Evolutionary conservation across 352 stramenopile genomes (phyloP), one percentile per base, ranked within the genome.

Genomic region (Pythium sukuiense): DNA sequence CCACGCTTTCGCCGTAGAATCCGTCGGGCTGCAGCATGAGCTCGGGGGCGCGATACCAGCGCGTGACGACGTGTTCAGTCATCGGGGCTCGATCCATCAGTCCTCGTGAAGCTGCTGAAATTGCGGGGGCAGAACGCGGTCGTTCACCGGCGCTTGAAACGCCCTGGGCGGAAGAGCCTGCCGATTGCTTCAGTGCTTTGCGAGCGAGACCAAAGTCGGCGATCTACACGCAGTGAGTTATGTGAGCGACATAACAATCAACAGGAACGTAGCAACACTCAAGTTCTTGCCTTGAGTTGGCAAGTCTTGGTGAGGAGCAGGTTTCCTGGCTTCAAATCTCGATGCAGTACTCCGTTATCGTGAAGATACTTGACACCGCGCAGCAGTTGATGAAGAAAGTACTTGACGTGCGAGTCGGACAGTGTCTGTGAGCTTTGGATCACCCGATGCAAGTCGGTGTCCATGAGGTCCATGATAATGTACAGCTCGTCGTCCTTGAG

Each of bases 381-480:
- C 3, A 98, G 71, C 16, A 98, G 73, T 62, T 98, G 92, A 60
- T 95, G 89, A n/a, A 98, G 77, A 67, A 98, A 98, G 65, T 92
- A 97, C 52, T 96, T 95, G 59, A 87, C 69, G 45, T 93, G 85
- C 1, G 80, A 77, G 59, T 92, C 83, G 1, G 83, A 90, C 18
- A 93, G 77, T 24, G 76, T 62, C 61, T 92, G 83, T 2, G 83
- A 86, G 60, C 83, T 94, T 57, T 96, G 85, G 20, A 97, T 95
- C 49, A 97, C 83, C 18, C 85, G 80, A 53, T 97, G 89, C 74
- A 98, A 75, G 65, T 98, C 94, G 2, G 87, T 98, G 71, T 98
- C 94, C 80, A 98, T 94, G 62, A 98, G 85, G 50, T 98, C 91
- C 92, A 98, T 98, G 6, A 97, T 75, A 48, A 98, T 97, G 70